Base-by-base conservation (phyloP, 2,329 filamentous ascomycete species). In the Monilinia aucupariae region DNA sequence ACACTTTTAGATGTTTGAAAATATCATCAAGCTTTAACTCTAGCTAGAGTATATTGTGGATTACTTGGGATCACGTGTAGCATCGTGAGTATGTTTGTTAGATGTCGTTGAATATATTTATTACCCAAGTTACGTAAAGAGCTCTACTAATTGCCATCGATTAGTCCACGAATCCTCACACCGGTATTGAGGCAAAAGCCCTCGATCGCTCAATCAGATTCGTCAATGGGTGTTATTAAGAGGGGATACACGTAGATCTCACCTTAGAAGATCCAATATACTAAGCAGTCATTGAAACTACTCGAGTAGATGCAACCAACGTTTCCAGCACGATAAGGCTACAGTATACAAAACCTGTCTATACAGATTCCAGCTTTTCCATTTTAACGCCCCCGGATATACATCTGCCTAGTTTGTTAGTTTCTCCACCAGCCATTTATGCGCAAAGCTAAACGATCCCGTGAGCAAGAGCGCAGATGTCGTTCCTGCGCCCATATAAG, bases 271-370 rank as follows among this genome's bases (percentile, higher is more conserved):
- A 47, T 34, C 54, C 41, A 47, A 58, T 47, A 47, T 58, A 37
- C 47, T 48, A 58, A 49, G 32, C 59, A 41, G 27, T 10, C 22
- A 43, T 17, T 50, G 48, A 17, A 22, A 32, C 52, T n/a, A n/a
- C n/a, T n/a, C n/a, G n/a, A n/a, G n/a, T 55, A 25, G n/a, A 56
- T 39, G 20, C 45, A 32, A 22, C 41, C 41, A 37, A 55, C 53
- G 25, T 55, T 55, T 56, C 34, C 39, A 56, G 60, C 60, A 62
- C 25, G 51, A 62, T 32, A 56, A 61, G 60, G 51, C 60, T 49
- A 41, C 51, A 55, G 59, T n/a, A 45, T 10, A 39, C 22, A 55
- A 13, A n/a, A 15, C 27, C 22, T 53, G 30, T 48, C 32, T 48
- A 37, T 37, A 9, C 34, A 37, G 34, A 37, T 13, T 47, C 59